Base-by-base conservation (phyloP, 2,329 filamentous ascomycete genomes). In the Cladophialophora chaetospira region DNA sequence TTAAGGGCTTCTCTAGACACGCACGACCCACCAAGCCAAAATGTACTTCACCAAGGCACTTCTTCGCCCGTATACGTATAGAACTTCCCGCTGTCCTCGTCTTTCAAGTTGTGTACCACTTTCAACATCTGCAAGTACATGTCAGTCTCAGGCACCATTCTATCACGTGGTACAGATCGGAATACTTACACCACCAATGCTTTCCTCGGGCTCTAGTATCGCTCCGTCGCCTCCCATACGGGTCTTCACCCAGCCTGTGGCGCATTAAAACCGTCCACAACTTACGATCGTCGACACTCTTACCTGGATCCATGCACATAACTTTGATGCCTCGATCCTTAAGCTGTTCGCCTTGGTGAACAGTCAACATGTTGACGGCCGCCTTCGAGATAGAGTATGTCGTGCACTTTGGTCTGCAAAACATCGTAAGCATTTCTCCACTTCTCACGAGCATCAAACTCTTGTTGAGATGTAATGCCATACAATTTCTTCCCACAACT, bases 301-400 rank as follows among this genome's bases (percentile, higher is more conserved):
- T 29, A 51, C 75, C 75, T 0, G 75, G 75, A 67, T 77, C 73
- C 72, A 75, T 73, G 46, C 69, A 69, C 19, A 75, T 66, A 8
- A 74, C 72, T 13, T 67, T 68, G 5, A 63, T 68, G 19, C 69
- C 66, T 51, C 69, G 72, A 15, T 69, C 66, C 63, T 69, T 68
- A 55, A 77, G 62, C 53, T 71, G 69, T 25, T 68, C 68, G 17
- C 71, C 70, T 63, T 77, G 75, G 53, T 74, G 74, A 55, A 76
- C 62, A 21, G 71, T 74, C 55, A 78, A 62, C 70, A 76, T 74
- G 47, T 78, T 77, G 67, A 76, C 52, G 11, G 73, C 75, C 4
- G 74, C 71, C 62, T 78, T 78, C 46, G 71, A 75, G 54, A 75
- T 74, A 3, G 67, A 69, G 51, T 77, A 78, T 4, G 72, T 50